Evolutionary conservation across 495 filamentous ascomycete genomes (phyloP).

Genomic region (Xylaria telfairii): DNA sequence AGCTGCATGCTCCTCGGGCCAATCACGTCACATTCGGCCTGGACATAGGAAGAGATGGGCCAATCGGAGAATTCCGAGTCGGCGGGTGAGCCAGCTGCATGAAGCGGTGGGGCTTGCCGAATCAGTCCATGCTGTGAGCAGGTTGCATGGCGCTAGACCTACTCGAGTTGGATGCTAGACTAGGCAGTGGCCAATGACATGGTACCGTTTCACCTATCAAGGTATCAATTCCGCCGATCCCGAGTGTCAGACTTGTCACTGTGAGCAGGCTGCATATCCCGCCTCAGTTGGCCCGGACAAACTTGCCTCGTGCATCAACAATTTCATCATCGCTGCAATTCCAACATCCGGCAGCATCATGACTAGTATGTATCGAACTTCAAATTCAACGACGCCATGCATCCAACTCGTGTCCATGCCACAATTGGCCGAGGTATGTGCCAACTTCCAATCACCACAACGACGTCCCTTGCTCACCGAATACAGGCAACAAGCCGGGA

Average conservation of each 20-base stretch:
- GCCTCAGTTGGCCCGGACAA: constrained; percentile 25
- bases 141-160: constrained; percentile 45
- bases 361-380: constrained; percentile 39
- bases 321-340: constrained; percentile 30
- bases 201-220: not conserved
- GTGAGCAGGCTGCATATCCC: constrained; percentile 48
- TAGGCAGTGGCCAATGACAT: not conserved
- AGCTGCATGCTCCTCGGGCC: constrained; percentile 30
- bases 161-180: not conserved
- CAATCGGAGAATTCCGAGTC: constrained; percentile 36
- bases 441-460: constrained; percentile 30
- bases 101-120: constrained; percentile 26
- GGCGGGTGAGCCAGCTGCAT: constrained; percentile 44
- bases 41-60: constrained; percentile 15
- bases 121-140: constrained; percentile 41
- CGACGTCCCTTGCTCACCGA: constrained; percentile 34
- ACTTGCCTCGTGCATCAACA: constrained; percentile 27
- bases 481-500: constrained; percentile 43
- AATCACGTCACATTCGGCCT: no score
- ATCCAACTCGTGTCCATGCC: constrained; percentile 47
- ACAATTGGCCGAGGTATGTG: constrained; percentile 50
- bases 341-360: constrained; percentile 39
- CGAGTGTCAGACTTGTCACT: constrained; percentile 32
- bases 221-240: constrained; percentile 35
- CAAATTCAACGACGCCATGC: constrained; percentile 38